A percentile compares a stretch with the other conserved stretches of the same genome.
phyloP scores from a whole-genome alignment of 2,329 filamentous ascomycete species.

The Zymoseptoria tritici region DNA sequence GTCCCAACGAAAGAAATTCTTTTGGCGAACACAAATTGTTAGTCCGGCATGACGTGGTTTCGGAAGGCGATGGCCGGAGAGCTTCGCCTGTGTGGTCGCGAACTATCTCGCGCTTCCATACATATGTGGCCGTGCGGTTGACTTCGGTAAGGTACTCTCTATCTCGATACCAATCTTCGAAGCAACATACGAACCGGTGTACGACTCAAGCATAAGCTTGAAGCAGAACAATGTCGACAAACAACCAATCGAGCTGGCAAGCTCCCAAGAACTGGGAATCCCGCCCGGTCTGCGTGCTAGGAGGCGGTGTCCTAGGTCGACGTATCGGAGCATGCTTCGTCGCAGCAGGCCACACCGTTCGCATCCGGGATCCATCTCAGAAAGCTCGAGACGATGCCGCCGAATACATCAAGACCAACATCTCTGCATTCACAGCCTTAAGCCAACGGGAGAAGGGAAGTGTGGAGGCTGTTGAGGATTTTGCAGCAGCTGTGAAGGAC shows the following conservation, averaged over 20 bases:
- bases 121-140: too few species aligned
- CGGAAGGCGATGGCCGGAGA: too few species aligned
- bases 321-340: conserved; percentile 17
- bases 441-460: conserved; percentile 20
- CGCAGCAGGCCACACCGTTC: conserved; percentile 37
- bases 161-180: too few species aligned
- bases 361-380: conserved; percentile 37
- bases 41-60: too few species aligned
- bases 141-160: too few species aligned
- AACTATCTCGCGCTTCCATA: too few species aligned
- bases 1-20: too few species aligned
- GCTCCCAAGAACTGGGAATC: neutral
- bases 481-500: conserved; percentile 36
- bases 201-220: too few species aligned
- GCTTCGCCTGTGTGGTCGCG: too few species aligned
- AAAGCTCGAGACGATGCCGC: conserved; percentile 33
- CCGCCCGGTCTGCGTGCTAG: conserved; percentile 1
- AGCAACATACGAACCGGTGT: too few species aligned
- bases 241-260: neutral
- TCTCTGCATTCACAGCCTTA: conserved; percentile 18
- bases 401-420: conserved; percentile 35
- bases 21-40: too few species aligned
- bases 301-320: conserved; percentile 3
- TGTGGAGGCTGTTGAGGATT: conserved; percentile 29
- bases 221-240: too few species aligned